phyloP scores from a whole-genome alignment of 2,329 filamentous ascomycete genomes.

The Trichoderma harzianum region DNA sequence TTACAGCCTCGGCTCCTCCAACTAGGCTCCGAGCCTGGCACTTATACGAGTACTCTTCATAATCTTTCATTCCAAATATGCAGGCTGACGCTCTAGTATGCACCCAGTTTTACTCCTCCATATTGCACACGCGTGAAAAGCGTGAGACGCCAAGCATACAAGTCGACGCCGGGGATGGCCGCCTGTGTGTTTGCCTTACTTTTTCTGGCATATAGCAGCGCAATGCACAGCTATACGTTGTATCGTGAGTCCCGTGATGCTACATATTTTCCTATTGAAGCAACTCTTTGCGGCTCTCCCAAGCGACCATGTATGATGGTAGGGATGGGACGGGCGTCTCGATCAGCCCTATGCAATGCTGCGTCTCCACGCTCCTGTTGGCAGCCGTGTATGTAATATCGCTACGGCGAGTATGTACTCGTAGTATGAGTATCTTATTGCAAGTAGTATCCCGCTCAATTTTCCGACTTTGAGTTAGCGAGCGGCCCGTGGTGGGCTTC shows the following conservation, averaged over 20 bases:
- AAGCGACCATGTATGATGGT: not conserved
- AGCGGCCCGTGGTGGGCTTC: not conserved
- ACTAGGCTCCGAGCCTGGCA: not conserved
- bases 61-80: not conserved
- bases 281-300: not conserved
- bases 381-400: not conserved
- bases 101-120: not conserved
- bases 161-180: not conserved
- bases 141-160: not conserved
- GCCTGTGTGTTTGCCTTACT: not conserved
- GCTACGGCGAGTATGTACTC: not conserved
- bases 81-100: not conserved
- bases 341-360: conserved; percentile 15
- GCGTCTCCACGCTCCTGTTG: conserved; percentile 1
- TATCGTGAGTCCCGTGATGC: not conserved
- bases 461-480: not conserved
- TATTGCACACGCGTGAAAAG: not conserved
- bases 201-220: not conserved
- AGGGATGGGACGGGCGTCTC: not conserved
- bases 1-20: not conserved
- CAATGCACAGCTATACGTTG: not conserved
- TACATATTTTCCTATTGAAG: not conserved
- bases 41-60: not conserved
- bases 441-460: not conserved
- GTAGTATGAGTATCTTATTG: not conserved